A percentile compares a stretch with the other conserved stretches of the same genome.
These are phyloP conservation scores for Pseudogymnoascus sp. DNA, from an alignment of 2,329 filamentous ascomycete genomes.

Conservation along the genomic window DNA sequence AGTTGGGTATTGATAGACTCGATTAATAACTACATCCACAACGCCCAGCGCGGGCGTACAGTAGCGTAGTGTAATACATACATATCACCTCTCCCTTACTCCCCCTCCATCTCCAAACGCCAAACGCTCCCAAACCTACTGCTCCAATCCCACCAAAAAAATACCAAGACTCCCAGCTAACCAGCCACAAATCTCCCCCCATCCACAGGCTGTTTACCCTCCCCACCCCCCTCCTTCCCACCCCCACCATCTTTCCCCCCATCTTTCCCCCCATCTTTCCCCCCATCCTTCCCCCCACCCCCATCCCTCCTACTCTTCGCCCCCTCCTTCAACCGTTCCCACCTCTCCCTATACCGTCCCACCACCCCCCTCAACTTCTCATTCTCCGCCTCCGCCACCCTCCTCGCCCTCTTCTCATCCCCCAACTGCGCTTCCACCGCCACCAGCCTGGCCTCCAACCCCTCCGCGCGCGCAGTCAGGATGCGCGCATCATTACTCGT, in stretches of 20 bases:
- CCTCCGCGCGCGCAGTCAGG: conserved; percentile 23
- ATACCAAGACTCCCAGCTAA: neutral
- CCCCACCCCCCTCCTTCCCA: neutral
- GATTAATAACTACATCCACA: neutral
- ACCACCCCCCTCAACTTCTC: conserved; percentile 49
- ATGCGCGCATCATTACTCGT: conserved; percentile 19
- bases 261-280: neutral
- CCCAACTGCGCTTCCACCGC: conserved; percentile 64
- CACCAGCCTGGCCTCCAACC: conserved; percentile 42
- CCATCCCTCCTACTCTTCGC: conserved; percentile 39
- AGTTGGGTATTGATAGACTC: no score
- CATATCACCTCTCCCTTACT: neutral
- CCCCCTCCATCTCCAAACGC: neutral
- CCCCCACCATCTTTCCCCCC: neutral
- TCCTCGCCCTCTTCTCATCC: conserved; percentile 53
- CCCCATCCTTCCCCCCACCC: neutral
- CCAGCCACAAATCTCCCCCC: neutral
- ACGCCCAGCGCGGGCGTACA: neutral
- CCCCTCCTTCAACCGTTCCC: conserved; percentile 61
- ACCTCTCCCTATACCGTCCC: conserved; percentile 52
- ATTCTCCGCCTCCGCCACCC: conserved; percentile 46
- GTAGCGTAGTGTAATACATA: neutral
- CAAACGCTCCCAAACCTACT: neutral
- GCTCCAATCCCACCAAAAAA: neutral
- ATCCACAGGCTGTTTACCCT: neutral